Evolutionary conservation across 192 early-diverging fungal genomes (phyloP), one percentile per base, ranked within the genome.

Genomic region (Gigaspora rosea): DNA sequence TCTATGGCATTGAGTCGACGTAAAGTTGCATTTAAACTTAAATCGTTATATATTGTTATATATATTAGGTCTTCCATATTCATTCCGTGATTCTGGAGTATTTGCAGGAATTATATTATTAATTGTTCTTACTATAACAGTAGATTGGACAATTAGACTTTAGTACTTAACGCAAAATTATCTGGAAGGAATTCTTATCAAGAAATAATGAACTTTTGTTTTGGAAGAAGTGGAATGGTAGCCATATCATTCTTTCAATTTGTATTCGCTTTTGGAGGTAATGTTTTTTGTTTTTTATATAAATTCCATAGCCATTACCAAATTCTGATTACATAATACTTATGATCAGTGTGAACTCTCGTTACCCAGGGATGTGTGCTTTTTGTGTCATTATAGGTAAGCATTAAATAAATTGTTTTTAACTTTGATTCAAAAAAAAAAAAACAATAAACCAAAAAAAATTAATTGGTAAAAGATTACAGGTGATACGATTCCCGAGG

Each of bases 251-350:
- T 95, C 54, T 97, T 96, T 81, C 95, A 96, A 80, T 95, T 96
- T 73, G 86, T 92, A 8, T 96, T 97, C 88, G 95, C 96, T 1
- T 96, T 95, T 86, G 96, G 96, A 74, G 95, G 94, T 85, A 78
- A 67, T 85, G 79, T 70, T 78, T 67, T 52, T 13, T 57, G 35
- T 61, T 15, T 36, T 77, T 69, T 33, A 50, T 61, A 47, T 57
- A 50, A 58, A 8, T 15, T 63, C 36, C 27, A 62, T 56, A 56
- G 18, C 18, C 12, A 18, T 56, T 15, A 15, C 18, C 8, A 56
- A 18, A 11, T n/a, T 56, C 12, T 56, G 18, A 18, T 56, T 13
- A 18, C 18, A 56, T 56, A 56, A 13, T 56, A 18, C 18, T 56
- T 56, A 56, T 56, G 18, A 54, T 54, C 18, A 16, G 11, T 54